Base-by-base conservation (phyloP, 2,329 filamentous ascomycete genomes). In the Fusarium luffae region DNA sequence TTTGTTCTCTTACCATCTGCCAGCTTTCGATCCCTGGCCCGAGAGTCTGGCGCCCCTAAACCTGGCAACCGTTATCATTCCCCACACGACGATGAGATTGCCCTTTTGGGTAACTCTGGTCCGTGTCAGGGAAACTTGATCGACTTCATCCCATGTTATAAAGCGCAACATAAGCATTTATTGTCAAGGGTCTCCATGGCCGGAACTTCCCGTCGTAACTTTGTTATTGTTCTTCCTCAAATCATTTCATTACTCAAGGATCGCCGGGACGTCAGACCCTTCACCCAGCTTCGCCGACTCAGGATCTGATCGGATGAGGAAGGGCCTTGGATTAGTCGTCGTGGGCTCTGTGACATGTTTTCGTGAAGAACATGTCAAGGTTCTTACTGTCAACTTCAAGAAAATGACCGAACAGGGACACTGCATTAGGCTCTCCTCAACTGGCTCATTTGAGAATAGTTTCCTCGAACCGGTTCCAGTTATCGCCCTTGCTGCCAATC, bases 71-170 rank as follows among this genome's bases (percentile, higher is more conserved):
- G 68, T 63, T 68, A 55, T 57, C 40, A 43, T 54, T 51, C 56
- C 68, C 73, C 71, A 74, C 73, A 42, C 63, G 37, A 75, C 73
- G 73, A 75, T 63, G 37, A 67, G 73, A 75, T 75, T 75, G 64
- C 73, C 64, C 42, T 21, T 75, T 75, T 63, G 44, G 66, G 73
- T 49, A 75, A 72, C 60, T 67, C 47, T 69, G 62, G 65, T 59
- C 73, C 73, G 71, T 69, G 68, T 65, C 59, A 58, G 48, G 62
- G 73, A 66, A 70, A 66, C 61, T 66, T 66, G 69, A 74, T 75
- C 66, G 63, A 71, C 68, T 68, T 69, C 68, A 58, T 74, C 68
- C 63, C 69, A 69, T 66, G 59, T 60, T 59, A 71, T 66, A 71
- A 44, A 68, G 59, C 49, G 50, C 52, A 61, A 68, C 70, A 54